A percentile compares a stretch with the other conserved stretches of the same genome.
Evolutionary conservation across 768 basidiomycete genomes (phyloP).

Genomic region (Kwoniella bestiolae): DNA sequence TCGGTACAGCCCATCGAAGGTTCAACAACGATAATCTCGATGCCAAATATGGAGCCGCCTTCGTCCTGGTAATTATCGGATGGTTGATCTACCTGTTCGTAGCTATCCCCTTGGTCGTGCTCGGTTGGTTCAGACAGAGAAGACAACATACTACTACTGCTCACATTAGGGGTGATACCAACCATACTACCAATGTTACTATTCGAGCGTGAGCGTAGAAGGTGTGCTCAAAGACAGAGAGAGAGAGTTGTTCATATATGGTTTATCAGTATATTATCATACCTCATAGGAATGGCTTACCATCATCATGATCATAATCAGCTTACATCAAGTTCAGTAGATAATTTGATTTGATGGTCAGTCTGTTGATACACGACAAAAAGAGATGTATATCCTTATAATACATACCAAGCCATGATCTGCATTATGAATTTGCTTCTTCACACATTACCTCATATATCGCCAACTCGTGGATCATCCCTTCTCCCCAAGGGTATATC

Average conservation of each 20-base stretch:
- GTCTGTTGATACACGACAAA: too few species aligned
- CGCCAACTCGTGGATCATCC: too few species aligned
- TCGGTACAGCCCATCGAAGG: slow-evolving; percentile 44
- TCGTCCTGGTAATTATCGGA: slow-evolving; percentile 48
- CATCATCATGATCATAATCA: neutral
- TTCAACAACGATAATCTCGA: slow-evolving; percentile 26
- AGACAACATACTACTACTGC: slow-evolving; percentile 25
- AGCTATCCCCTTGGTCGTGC: slow-evolving; percentile 35
- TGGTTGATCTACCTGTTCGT: slow-evolving; percentile 41
- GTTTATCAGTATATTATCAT: neutral
- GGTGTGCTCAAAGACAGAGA: neutral
- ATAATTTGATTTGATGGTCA: too few species aligned
- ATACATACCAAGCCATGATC: neutral
- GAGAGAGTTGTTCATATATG: neutral
- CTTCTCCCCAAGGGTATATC: too few species aligned
- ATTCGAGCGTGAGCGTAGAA: slow-evolving; percentile 7
- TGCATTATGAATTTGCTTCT: too few species aligned
- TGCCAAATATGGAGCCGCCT: slow-evolving; percentile 47
- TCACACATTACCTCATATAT: too few species aligned
- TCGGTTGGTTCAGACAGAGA: slow-evolving; percentile 47
- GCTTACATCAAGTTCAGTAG: neutral
- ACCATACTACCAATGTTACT: slow-evolving; percentile 14
- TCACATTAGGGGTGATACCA: slow-evolving; percentile 5
- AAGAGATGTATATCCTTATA: slow-evolving; percentile 10
- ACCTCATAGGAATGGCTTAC: too few species aligned